phyloP scores from a whole-genome alignment of 306 rosid species.

The Cicer cuneatum region DNA sequence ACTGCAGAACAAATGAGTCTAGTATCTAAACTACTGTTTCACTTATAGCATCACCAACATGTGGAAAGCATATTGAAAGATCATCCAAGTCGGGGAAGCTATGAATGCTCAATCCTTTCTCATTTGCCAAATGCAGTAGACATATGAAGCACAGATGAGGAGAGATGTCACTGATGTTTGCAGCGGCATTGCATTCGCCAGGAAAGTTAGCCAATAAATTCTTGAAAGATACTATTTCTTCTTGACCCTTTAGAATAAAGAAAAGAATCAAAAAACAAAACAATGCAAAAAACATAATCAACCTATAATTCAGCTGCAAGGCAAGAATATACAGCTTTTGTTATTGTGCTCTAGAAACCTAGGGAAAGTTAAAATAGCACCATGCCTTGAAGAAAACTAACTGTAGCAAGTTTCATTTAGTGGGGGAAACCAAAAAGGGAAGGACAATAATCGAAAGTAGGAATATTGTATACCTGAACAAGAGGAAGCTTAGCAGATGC shows the following conservation, averaged over 20 bases:
- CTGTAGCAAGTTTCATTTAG: constrained; percentile 30
- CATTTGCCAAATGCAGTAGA: constrained; percentile 89
- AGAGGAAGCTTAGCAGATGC: constrained; percentile 52
- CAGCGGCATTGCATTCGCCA: constrained; percentile 73
- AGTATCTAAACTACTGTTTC: constrained; percentile 47
- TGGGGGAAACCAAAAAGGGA: not conserved
- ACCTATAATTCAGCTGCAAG: constrained; percentile 11
- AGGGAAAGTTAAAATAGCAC: constrained; percentile 24
- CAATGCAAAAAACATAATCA: constrained; percentile 33
- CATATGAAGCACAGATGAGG: constrained; percentile 97
- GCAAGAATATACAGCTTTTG: constrained; percentile 23
- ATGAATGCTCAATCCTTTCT: constrained; percentile 80
- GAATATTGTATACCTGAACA: constrained; percentile 59
- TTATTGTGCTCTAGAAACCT: constrained; percentile 4
- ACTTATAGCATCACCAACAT: constrained; percentile 30
- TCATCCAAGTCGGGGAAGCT: constrained; percentile 71
- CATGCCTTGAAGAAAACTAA: constrained; percentile 14
- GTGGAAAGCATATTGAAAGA: constrained; percentile 61
- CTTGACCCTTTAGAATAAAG: constrained; percentile 52
- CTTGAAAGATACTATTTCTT: constrained; percentile 66
- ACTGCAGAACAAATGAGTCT: constrained; percentile 29
- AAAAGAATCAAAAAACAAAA: constrained; percentile 29
- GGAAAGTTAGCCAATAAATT: constrained; percentile 74
- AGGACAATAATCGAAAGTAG: not conserved
- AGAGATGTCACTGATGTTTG: constrained; percentile 70